Evolutionary conservation across 306 rosid species (phyloP), one percentile per base, ranked within the genome.

Genomic region (Potentilla sterilis): DNA sequence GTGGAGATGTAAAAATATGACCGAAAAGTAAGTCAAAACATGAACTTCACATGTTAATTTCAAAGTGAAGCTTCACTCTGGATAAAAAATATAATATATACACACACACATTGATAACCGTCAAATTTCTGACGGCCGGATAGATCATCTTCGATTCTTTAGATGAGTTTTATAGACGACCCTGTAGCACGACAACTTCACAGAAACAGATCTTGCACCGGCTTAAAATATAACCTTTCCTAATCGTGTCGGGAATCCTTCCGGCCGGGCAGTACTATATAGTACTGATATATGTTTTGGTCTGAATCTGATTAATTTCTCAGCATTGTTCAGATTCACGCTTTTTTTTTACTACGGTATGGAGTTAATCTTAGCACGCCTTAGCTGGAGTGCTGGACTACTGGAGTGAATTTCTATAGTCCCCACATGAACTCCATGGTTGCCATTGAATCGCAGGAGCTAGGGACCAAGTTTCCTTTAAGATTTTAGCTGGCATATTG

Each of bases 401-500:
- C 40, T 37, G 40, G 1, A 37, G 40, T 74, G 74, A 8, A 62
- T 77, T 75, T 34, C 59, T 69, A 55, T 54, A 35, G 75, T 80
- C 94, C 92, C 88, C 90, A 80, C 79, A 85, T 44, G 62, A 81
- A 80, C 70, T 81, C 67, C 80, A 37, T 74, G 85, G 87, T 78
- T 85, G 64, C 57, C 61, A 58, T 88, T 82, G 83, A 75, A 28
- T 28, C 28, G 28, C 28, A 52, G 14, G n/a, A 77, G 74, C 66
- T 61, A 61, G 66, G 66, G 81, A 67, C 75, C 70, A 77, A 77
- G 28, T 61, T 12, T 48, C 72, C 76, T 55, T n/a, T 40, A 40
- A 47, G 67, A 75, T 72, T 83, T 81, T 86, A 81, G 94, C 96
- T 86, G 96, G 86, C 87, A 82, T 82, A 61, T 78, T 83, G 85